These are phyloP conservation scores for Heterobasidion parviporum DNA, from an alignment of 1,284 basidiomycete genomes.

Conservation along the genomic window DNA sequence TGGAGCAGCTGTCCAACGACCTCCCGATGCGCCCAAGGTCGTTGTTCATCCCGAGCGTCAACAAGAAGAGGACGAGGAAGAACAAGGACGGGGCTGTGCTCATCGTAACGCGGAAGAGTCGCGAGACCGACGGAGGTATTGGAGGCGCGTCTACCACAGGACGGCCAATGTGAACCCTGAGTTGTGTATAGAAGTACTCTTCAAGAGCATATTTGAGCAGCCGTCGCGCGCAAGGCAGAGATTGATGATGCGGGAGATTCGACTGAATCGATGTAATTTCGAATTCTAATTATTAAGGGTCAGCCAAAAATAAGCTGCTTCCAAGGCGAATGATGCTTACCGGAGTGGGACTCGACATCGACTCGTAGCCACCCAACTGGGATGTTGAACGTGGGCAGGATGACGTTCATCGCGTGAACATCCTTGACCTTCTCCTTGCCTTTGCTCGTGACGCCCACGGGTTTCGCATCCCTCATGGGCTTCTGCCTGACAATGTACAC, in stretches of 20 bases:
- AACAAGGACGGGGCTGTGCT: constrained; percentile 12
- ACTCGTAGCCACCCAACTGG: constrained; percentile 60
- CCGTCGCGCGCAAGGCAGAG: constrained; percentile 24
- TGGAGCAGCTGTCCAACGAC: constrained; percentile 21
- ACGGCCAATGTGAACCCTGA: constrained; percentile 19
- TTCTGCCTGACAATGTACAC: constrained; percentile 48
- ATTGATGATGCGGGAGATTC: constrained; percentile 39
- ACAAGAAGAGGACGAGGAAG: constrained; percentile 24
- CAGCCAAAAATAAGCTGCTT: background rate
- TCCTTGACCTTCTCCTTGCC: constrained; percentile 23
- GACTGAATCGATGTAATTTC: constrained; percentile 32
- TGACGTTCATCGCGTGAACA: constrained; percentile 29
- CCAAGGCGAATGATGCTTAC: constrained; percentile 27
- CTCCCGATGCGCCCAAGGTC: constrained; percentile 30
- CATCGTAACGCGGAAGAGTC: constrained; percentile 4
- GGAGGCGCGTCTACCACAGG: background rate
- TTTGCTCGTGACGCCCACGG: constrained; percentile 20
- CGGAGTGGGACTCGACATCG: constrained; percentile 39
- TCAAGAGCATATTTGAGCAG: constrained; percentile 48
- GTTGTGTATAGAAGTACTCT: constrained; percentile 46
- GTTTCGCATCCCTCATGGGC: constrained; percentile 14
- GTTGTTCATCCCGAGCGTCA: constrained; percentile 22
- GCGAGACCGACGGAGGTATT: constrained; percentile 1
- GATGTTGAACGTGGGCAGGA: constrained; percentile 61
- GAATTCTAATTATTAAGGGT: constrained; percentile 25